These are phyloP conservation scores for Funneliformis mosseae DNA, from an alignment of 192 early-diverging fungal genomes.

Conservation along the genomic window DNA sequence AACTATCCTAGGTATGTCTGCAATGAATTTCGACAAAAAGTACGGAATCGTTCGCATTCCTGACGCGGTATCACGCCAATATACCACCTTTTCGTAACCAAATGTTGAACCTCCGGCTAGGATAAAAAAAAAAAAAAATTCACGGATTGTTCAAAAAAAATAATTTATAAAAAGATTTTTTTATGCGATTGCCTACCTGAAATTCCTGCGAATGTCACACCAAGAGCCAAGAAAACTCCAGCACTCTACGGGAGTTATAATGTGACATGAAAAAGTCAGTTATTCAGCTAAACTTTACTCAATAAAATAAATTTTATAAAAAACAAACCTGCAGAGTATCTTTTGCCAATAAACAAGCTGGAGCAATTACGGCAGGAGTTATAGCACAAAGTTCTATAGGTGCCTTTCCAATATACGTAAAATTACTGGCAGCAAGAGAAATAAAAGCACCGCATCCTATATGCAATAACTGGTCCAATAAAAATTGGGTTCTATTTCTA, in stretches of 20 bases:
- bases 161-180: background rate
- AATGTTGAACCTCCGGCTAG: conserved; percentile 58
- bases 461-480: conserved; percentile 59
- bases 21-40: conserved; percentile 61
- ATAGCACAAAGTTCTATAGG: conserved; percentile 50
- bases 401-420: conserved; percentile 54
- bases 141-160: background rate
- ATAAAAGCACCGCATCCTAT: conserved; percentile 58
- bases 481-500: conserved; percentile 44
- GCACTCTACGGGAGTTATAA: conserved; percentile 30
- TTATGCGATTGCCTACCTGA: conserved; percentile 30
- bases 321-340: conserved; percentile 23
- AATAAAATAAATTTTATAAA: conserved; percentile 35
- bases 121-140: background rate
- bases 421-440: conserved; percentile 49
- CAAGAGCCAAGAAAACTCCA: conserved; percentile 61
- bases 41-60: conserved; percentile 65
- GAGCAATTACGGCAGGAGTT: conserved; percentile 36
- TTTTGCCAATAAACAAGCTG: background rate
- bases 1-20: conserved; percentile 62
- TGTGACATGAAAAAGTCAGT: background rate
- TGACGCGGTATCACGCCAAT: conserved; percentile 62
- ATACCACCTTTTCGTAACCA: conserved; percentile 65
- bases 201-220: conserved; percentile 63
- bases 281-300: conserved; percentile 39